A percentile compares a stretch with the other conserved stretches of the same genome.
Conservation (phyloP, 2,329 filamentous ascomycete genomes). For the Metarhizium guizhouense region DNA sequence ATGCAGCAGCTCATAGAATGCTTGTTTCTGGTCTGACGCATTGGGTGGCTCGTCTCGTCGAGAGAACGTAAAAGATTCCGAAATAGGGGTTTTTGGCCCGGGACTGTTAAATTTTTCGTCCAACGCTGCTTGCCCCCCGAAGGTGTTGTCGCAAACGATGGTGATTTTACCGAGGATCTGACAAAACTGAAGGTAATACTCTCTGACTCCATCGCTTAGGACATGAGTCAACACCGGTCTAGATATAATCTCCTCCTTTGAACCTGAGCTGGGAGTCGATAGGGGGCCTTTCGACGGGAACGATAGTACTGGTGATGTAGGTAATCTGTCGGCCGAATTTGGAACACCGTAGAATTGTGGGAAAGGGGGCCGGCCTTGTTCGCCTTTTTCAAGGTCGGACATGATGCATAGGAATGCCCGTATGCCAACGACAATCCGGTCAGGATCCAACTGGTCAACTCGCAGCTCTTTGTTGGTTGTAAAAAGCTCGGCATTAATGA, state of each 20-base stretch:
- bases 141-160: slow-evolving; percentile 91
- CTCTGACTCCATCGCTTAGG: slow-evolving; percentile 67
- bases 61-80: slow-evolving; percentile 87
- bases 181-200: slow-evolving; percentile 86
- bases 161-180: slow-evolving; percentile 94
- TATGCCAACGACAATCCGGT: slow-evolving; percentile 95
- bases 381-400: slow-evolving; percentile 80
- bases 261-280: slow-evolving; percentile 14
- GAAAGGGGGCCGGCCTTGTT: slow-evolving; percentile 71
- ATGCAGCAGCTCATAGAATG: slow-evolving; percentile 91
- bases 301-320: slow-evolving; percentile 40
- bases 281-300: slow-evolving; percentile 22
- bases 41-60: slow-evolving; percentile 70
- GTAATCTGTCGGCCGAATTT: slow-evolving; percentile 32
- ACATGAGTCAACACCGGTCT: slow-evolving; percentile 50
- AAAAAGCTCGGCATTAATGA: slow-evolving; percentile 91
- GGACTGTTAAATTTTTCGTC: slow-evolving; percentile 90
- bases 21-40: slow-evolving; percentile 75
- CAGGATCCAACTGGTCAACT: slow-evolving; percentile 89
- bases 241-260: slow-evolving; percentile 57
- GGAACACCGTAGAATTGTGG: slow-evolving; percentile 54
- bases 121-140: slow-evolving; percentile 87
- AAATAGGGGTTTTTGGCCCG: slow-evolving; percentile 87
- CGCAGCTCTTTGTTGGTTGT: slow-evolving; percentile 65
- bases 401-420: slow-evolving; percentile 89